These are phyloP conservation scores for Penicillium sp. DNA, from an alignment of 2,329 filamentous ascomycete genomes.

Conservation along the genomic window DNA sequence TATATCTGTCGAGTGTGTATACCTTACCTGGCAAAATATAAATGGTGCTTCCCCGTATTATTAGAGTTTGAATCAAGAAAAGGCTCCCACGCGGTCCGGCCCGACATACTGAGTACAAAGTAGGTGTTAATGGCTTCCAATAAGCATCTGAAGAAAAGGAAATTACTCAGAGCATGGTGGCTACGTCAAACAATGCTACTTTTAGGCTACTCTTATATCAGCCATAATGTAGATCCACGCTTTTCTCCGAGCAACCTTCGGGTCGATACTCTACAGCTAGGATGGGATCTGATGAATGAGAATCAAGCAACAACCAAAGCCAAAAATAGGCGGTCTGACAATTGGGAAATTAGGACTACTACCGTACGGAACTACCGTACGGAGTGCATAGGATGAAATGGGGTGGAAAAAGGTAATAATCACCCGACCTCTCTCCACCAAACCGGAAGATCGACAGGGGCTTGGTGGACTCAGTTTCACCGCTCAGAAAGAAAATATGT, in stretches of 20 bases:
- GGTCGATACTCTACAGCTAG: not conserved
- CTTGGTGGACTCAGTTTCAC: slow-evolving; percentile 4
- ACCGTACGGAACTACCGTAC: not conserved
- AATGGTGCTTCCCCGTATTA: not conserved
- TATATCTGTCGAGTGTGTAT: not conserved
- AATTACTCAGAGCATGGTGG: not conserved
- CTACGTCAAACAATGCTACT: not conserved
- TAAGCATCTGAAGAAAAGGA: not conserved
- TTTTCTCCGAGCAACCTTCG: not conserved
- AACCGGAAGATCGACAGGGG: slow-evolving; percentile 13
- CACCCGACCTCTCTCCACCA: not conserved
- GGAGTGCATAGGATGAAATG: not conserved
- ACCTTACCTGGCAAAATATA: not conserved
- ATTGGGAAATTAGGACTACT: not conserved
- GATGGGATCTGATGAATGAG: no score
- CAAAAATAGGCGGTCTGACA: not conserved
- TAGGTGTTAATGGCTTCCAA: not conserved
- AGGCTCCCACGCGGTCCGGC: not conserved
- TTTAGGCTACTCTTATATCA: not conserved
- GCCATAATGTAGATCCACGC: not conserved
- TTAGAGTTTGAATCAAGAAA: not conserved
- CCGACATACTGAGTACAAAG: not conserved
- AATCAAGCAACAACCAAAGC: not conserved
- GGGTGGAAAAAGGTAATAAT: not conserved
- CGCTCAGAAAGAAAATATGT: slow-evolving; percentile 4